Base-by-base conservation (phyloP, 305 asterid genomes). In the Fraxinus baroniana region DNA sequence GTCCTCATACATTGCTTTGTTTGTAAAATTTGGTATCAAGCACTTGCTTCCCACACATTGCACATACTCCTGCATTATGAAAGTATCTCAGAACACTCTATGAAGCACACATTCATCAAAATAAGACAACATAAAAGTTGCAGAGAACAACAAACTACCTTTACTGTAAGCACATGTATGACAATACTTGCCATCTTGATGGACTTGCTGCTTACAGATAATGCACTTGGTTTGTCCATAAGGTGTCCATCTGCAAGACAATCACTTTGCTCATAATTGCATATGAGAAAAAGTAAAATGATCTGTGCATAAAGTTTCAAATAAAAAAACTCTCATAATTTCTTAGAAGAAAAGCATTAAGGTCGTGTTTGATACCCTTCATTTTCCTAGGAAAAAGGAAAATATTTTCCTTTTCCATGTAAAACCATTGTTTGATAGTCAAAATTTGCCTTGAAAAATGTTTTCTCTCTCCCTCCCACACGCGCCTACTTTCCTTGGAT, bases 21-120 rank as follows among this genome's bases (percentile, higher is more conserved):
- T 94, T 95, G 93, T 94, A 95, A 7, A 89, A 71, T 87, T 94
- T 93, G 84, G 99, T 95, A 89, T 95, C 99, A 22, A 95, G 94
- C n/a, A 95, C 99, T 91, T 95, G 98, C 86, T 95, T 94, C 57
- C 99, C 98, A 17, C 99, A 95, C 98, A 95, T 94, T 22, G 99
- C 99, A 84, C 99, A 95, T 2, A 93, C 97, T 76, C 99, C 97
- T 95, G 92, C 94, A 91, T 80, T 24, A 86, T 26, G n/a, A 86
- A 26, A 78, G 71, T 10, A 78, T 13, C 64, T 87, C 2, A 82
- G 80, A 62, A 66, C 62, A 35, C 22, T n/a, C 22, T n/a, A 41
- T 7, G 60, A 55, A 24, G 46, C 68, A 73, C 7, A n/a, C 22
- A 37, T 20, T 57, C 35, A 55, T 24, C 8, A 15, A 35, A 44